Conservation (phyloP, 2,329 filamentous ascomycete genomes). For the Pyrenophora tritici-repentis region DNA sequence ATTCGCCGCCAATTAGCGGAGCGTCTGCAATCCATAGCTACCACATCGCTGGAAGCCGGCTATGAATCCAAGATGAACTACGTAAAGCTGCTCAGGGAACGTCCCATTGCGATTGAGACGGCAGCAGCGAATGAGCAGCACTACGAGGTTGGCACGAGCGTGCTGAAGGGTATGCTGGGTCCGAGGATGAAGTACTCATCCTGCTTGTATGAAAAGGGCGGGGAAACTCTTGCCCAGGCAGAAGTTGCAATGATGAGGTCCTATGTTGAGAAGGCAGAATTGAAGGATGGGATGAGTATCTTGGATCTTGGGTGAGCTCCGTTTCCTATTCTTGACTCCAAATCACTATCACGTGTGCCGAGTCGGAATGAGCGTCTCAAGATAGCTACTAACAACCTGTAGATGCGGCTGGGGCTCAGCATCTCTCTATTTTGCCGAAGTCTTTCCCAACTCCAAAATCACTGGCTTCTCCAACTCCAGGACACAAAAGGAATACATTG, state of each 20-base stretch:
- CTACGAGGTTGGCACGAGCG: constrained; percentile 72
- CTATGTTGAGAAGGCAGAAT: constrained; percentile 65
- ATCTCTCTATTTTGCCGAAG: constrained; percentile 68
- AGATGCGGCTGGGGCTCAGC: constrained; percentile 73
- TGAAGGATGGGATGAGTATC: constrained; percentile 65
- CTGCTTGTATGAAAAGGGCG: constrained; percentile 65
- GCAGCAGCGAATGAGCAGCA: constrained; percentile 70
- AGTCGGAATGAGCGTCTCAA: not conserved
- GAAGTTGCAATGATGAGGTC: constrained; percentile 68
- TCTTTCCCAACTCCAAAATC: constrained; percentile 65
- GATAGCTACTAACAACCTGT: constrained; percentile 1
- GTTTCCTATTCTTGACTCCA: constrained; percentile 9
- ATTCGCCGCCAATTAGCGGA: constrained; percentile 69
- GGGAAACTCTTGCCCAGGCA: constrained; percentile 63
- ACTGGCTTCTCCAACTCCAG: constrained; percentile 72
- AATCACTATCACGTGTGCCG: not conserved
- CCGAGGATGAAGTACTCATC: constrained; percentile 75
- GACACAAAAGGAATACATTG: constrained; percentile 71
- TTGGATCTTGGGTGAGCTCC: constrained; percentile 63
- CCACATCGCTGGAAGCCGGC: constrained; percentile 58
- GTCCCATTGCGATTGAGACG: constrained; percentile 72
- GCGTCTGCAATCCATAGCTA: constrained; percentile 61
- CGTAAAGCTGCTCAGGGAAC: constrained; percentile 61
- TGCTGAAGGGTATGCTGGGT: constrained; percentile 65
- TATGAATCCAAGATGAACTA: constrained; percentile 68